phyloP scores from a whole-genome alignment of 129 eudicot species.

The Helianthus tuberosus region DNA sequence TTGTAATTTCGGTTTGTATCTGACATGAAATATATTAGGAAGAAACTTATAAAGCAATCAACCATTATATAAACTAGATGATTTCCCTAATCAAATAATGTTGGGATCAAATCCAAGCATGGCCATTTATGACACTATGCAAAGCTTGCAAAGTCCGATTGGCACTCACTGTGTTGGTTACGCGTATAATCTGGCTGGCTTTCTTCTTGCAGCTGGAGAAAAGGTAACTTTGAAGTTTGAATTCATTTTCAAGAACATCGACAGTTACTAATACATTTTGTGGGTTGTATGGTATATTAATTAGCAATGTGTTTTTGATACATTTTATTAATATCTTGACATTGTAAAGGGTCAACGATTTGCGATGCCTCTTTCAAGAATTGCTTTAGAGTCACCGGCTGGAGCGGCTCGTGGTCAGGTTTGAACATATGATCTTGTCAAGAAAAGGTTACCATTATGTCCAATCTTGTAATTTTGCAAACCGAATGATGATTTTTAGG shows the following conservation, averaged over 20 bases:
- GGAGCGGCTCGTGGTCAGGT: conserved; percentile 94
- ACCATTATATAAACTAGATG: no score
- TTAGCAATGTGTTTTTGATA: not conserved
- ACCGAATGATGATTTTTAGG: conserved; percentile 42
- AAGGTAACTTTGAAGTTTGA: conserved; percentile 67
- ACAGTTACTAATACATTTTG: not conserved
- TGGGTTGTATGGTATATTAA: not conserved
- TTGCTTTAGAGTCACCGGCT: conserved; percentile 76
- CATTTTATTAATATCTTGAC: not conserved
- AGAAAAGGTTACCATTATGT: conserved; percentile 5
- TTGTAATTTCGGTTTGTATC: no score
- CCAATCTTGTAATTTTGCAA: not conserved
- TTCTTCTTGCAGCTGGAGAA: conserved; percentile 88
- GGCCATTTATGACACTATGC: conserved; percentile 92
- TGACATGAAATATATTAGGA: no score
- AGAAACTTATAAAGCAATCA: no score
- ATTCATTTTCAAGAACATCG: no score
- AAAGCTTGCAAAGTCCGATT: conserved; percentile 74
- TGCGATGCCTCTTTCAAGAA: conserved; percentile 67
- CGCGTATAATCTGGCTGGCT: conserved; percentile 74
- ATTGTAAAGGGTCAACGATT: conserved; percentile 64
- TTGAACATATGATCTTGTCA: conserved; percentile 29
- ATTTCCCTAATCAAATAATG: no score
- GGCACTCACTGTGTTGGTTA: conserved; percentile 79
- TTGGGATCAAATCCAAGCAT: no score